phyloP scores from a whole-genome alignment of 1,284 basidiomycete species.

The Pseudozyma hubeiensis region DNA sequence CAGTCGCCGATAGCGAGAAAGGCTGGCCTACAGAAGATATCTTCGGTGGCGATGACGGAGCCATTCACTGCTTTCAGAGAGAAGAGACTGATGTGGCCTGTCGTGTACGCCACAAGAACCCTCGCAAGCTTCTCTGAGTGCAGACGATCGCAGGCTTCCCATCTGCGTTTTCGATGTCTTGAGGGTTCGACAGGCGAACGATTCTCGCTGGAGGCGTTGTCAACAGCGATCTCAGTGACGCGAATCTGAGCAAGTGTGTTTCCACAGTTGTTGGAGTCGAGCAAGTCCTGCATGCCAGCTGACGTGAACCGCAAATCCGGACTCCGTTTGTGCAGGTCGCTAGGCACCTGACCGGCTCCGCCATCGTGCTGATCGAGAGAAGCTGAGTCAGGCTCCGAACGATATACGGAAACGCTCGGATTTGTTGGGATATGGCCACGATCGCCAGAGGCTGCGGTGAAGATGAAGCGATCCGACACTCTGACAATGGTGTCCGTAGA shows the following conservation, averaged over 20 bases:
- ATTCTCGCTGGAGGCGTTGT: slow-evolving; percentile 4
- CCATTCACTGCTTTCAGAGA: slow-evolving; percentile 12
- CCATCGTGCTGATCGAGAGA: not conserved
- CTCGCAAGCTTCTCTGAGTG: not conserved
- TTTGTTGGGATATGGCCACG: not conserved
- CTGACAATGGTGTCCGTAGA: slow-evolving; percentile 26
- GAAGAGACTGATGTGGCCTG: slow-evolving; percentile 63
- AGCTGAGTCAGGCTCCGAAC: slow-evolving; percentile 1
- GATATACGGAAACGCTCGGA: slow-evolving; percentile 25
- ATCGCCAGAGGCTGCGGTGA: slow-evolving; percentile 11
- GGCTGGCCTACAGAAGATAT: slow-evolving; percentile 15
- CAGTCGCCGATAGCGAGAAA: not conserved
- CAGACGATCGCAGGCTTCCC: too few species aligned
- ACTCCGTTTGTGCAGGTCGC: slow-evolving; percentile 11
- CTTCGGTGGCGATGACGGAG: slow-evolving; percentile 9
- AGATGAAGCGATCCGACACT: slow-evolving; percentile 34
- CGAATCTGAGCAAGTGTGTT: not conserved
- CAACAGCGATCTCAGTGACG: slow-evolving; percentile 38
- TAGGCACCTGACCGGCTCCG: not conserved
- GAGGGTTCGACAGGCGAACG: not conserved
- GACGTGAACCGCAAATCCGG: slow-evolving; percentile 18
- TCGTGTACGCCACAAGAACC: slow-evolving; percentile 60
- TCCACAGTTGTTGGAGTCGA: not conserved
- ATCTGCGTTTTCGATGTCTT: slow-evolving; percentile 16
- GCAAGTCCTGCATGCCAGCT: slow-evolving; percentile 1